Percentiles rank a stretch among this genome's conserved stretches.
Evolutionary conservation across 495 filamentous ascomycete species (phyloP).

Genomic region (Aspergillus affinis): DNA sequence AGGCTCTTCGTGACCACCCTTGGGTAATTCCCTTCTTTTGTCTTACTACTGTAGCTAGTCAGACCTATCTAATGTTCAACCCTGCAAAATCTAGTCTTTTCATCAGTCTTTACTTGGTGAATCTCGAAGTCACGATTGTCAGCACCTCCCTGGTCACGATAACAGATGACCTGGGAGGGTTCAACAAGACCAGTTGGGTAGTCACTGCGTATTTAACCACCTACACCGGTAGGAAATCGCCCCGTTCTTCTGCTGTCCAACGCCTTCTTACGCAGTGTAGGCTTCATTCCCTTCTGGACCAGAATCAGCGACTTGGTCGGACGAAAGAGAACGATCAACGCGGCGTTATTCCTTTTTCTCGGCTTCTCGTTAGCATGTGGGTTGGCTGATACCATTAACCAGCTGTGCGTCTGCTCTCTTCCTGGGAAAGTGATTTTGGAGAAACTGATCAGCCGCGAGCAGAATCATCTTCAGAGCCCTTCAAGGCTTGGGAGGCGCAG

Average conservation of each 20-base stretch:
- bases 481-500: conserved; percentile 57
- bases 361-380: conserved; percentile 59
- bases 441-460: not conserved
- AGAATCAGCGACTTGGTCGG: conserved; percentile 62
- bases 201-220: conserved; percentile 54
- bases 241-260: not conserved
- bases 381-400: conserved; percentile 36
- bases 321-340: conserved; percentile 46
- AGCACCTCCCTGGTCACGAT: conserved; percentile 62
- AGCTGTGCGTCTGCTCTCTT: conserved; percentile 42
- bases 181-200: conserved; percentile 56
- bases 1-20: conserved; percentile 37
- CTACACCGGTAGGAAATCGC: not conserved
- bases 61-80: not conserved
- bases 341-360: conserved; percentile 52
- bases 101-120: conserved; percentile 52
- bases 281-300: conserved; percentile 58
- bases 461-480: conserved; percentile 55
- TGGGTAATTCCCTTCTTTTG: conserved; percentile 27
- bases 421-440: not conserved
- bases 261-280: conserved; percentile 44
- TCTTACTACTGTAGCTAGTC: not conserved
- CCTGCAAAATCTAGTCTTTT: conserved; percentile 41
- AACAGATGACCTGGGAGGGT: conserved; percentile 52
- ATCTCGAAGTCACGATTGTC: conserved; percentile 50